Evolutionary conservation across 2,329 filamentous ascomycete genomes (phyloP), one percentile per base, ranked within the genome.

Genomic region (Metarhizium robertsii): DNA sequence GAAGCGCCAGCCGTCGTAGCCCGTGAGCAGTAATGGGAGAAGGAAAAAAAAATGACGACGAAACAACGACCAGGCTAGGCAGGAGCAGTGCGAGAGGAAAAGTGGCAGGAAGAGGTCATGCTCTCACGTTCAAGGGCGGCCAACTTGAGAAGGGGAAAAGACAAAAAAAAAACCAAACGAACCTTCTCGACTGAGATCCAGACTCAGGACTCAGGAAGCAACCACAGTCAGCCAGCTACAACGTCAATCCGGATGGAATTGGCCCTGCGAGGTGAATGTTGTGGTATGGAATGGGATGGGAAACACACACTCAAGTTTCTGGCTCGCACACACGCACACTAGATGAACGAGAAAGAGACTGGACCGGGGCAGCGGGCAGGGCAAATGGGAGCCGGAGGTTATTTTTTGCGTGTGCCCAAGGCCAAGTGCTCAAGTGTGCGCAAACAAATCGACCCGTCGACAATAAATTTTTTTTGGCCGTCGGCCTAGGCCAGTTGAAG

Each of bases 381-480:
- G 60, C 62, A 68, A 67, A 65, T 57, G 59, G 60, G 63, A 59
- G 60, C 55, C 64, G 62, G 61, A 67, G 64, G 64, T 65, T 69
- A 64, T 65, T 68, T 67, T 69, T 69, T 67, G 64, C 66, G 64
- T 70, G 72, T 65, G 71, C 69, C 69, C 69, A 70, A 63, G 68
- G 64, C 42, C 45, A 48, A 29, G 16, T 8, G 18, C 11, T 29
- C 20, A 48, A 30, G 45, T 48, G 20, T 48, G 45, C 20, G 45
- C 20, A 48, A 48, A 30, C 4, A 18, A 48, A 29, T 30, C 25
- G 45, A 48, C 45, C 45, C 25, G 36, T 52, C 29, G 50, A 29
- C 71, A 71, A 69, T 71, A 72, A 72, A 70, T 72, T 72, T 73
- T 69, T 64, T 66, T 60, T 60, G 62, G 61, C 60, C 60, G 45